Evolutionary conservation across 352 stramenopile genomes (phyloP).

Genomic region (Globisporangium canariense): DNA sequence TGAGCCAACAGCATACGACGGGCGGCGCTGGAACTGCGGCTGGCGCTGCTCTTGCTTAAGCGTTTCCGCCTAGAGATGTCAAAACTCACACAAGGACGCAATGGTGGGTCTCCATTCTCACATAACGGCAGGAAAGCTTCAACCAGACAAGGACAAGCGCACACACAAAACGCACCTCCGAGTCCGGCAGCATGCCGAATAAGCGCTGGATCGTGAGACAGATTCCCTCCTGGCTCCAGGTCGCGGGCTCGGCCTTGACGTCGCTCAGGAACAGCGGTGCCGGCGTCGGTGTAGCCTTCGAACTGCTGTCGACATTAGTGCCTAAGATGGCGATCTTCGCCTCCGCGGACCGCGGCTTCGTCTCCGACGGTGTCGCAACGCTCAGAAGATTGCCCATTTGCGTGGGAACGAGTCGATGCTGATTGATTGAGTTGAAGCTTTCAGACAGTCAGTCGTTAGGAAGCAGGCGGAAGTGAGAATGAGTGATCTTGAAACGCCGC

Average conservation of each 20-base stretch:
- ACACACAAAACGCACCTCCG: slow-evolving; percentile 20
- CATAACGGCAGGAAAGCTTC: not conserved
- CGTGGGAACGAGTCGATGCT: not conserved
- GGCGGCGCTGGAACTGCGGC: slow-evolving; percentile 26
- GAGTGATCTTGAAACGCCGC: slow-evolving; percentile 1
- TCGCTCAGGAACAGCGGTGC: slow-evolving; percentile 55
- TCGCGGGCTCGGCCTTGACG: slow-evolving; percentile 35
- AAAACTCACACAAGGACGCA: not conserved
- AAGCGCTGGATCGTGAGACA: slow-evolving; percentile 56
- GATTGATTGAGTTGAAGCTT: not conserved
- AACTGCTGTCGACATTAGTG: not conserved
- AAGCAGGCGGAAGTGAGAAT: not conserved
- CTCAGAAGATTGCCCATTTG: slow-evolving; percentile 16
- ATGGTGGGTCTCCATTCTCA: slow-evolving; percentile 4
- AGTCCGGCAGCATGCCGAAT: slow-evolving; percentile 55
- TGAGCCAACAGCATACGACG: slow-evolving; percentile 21
- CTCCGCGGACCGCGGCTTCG: not conserved
- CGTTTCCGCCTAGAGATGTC: slow-evolving; percentile 24
- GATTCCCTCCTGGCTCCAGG: slow-evolving; percentile 52
- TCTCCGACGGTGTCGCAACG: not conserved
- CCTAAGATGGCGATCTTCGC: not conserved
- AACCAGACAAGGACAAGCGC: not conserved
- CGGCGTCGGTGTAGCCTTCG: not conserved
- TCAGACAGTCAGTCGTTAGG: not conserved
- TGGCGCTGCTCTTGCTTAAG: slow-evolving; percentile 43